Percentiles rank a stretch among this genome's conserved stretches.
These are phyloP conservation scores for Globisporangium irregulare DNA, from an alignment of 352 stramenopile species.

Conservation along the genomic window DNA sequence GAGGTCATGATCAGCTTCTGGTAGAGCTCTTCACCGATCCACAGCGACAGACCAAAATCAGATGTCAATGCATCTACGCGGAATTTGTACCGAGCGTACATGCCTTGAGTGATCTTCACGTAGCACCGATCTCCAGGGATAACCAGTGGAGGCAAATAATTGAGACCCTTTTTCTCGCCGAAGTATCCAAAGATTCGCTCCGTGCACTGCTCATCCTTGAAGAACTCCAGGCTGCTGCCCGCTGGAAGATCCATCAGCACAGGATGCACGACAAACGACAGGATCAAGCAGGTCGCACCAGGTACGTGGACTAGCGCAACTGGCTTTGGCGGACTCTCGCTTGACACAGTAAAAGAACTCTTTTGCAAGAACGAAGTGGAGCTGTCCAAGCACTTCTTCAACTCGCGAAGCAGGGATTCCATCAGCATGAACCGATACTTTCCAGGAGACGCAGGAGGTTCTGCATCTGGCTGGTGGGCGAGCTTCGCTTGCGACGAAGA, in stretches of 20 bases:
- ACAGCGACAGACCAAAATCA: slow-evolving; percentile 72
- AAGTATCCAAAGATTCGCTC: slow-evolving; percentile 74
- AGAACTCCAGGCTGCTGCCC: slow-evolving; percentile 71
- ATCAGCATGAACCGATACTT: slow-evolving; percentile 68
- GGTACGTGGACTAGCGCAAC: slow-evolving; percentile 59
- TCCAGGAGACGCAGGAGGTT: slow-evolving; percentile 25
- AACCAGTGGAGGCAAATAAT: slow-evolving; percentile 58
- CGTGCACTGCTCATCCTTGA: slow-evolving; percentile 55
- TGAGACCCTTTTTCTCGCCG: slow-evolving; percentile 66
- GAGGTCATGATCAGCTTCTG: slow-evolving; percentile 47
- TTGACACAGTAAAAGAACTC: slow-evolving; percentile 59
- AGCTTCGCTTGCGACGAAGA: slow-evolving; percentile 27
- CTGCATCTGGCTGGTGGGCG: slow-evolving; percentile 28
- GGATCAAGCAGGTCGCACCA: slow-evolving; percentile 57
- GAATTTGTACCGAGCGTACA: slow-evolving; percentile 80
- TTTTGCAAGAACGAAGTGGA: slow-evolving; percentile 45
- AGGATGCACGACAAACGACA: slow-evolving; percentile 79
- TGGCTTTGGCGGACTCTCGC: slow-evolving; percentile 62
- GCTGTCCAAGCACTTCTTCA: slow-evolving; percentile 49
- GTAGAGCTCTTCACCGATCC: slow-evolving; percentile 68
- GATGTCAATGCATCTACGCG: slow-evolving; percentile 63
- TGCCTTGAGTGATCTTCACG: slow-evolving; percentile 53
- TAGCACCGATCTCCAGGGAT: slow-evolving; percentile 63
- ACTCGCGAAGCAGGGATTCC: slow-evolving; percentile 51
- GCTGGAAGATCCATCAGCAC: slow-evolving; percentile 78